Percentiles rank a stretch among this genome's conserved stretches.
Evolutionary conservation across 345 rosid genomes (phyloP).

Genomic region (Aquilaria yunnanensis): DNA sequence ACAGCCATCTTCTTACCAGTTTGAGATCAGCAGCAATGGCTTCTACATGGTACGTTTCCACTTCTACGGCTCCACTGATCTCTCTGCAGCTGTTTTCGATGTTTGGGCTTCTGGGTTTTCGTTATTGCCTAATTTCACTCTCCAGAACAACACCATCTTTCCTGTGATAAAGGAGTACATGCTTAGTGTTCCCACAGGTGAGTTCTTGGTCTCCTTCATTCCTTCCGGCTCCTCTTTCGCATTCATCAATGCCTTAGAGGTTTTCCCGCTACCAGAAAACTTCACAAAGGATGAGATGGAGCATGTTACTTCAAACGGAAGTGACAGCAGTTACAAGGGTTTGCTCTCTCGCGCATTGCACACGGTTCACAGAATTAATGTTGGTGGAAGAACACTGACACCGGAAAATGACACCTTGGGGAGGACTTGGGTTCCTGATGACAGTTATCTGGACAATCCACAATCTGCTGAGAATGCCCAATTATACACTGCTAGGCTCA

Average conservation of each 20-base stretch:
- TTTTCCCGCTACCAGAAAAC: conserved; percentile 30
- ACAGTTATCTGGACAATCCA: conserved; percentile 15
- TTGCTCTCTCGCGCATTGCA: conserved; percentile 22
- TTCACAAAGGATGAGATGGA: conserved; percentile 12
- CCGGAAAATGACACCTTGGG: conserved; percentile 27
- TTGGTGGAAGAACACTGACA: conserved; percentile 27
- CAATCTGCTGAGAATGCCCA: neutral
- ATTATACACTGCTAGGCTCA: neutral
- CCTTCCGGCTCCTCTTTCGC: conserved; percentile 43
- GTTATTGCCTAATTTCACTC: conserved; percentile 23
- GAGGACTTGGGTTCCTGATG: conserved; percentile 44
- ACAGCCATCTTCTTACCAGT: conserved; percentile 22
- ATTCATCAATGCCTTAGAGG: conserved; percentile 61
- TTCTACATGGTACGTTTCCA: conserved; percentile 40
- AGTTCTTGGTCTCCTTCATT: conserved; percentile 24
- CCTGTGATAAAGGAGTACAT: conserved; percentile 38
- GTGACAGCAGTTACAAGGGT: neutral
- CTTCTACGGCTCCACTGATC: conserved; percentile 26
- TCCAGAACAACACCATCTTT: conserved; percentile 7
- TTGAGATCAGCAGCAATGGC: conserved; percentile 21
- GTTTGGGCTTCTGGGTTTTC: conserved; percentile 29
- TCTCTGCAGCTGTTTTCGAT: conserved; percentile 28
- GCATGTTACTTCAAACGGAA: conserved; percentile 4
- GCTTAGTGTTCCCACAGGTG: conserved; percentile 14
- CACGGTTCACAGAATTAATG: conserved; percentile 33